A percentile compares a stretch with the other conserved stretches of the same genome.
phyloP scores from a whole-genome alignment of 2,329 filamentous ascomycete genomes.

The Penicillium sp. region DNA sequence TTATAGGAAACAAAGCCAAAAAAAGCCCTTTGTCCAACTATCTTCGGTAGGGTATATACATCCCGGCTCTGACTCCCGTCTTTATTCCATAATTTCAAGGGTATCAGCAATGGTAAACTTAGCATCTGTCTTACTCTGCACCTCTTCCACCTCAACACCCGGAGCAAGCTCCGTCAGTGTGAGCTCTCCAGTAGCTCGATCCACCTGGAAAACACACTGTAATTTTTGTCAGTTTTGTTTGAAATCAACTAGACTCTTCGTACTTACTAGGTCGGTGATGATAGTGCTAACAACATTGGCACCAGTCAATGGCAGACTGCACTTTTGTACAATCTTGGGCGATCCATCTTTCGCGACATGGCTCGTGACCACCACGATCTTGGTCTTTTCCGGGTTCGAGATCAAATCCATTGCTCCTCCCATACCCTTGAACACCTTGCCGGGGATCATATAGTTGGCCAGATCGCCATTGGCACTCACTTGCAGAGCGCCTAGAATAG shows the following conservation, averaged over 20 bases:
- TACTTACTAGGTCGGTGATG: slow-evolving; percentile 68
- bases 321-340: slow-evolving; percentile 65
- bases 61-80: too few species aligned
- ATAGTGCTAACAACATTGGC: slow-evolving; percentile 68
- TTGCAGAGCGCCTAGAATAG: slow-evolving; percentile 78
- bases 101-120: slow-evolving; percentile 63
- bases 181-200: slow-evolving; percentile 54
- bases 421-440: slow-evolving; percentile 84
- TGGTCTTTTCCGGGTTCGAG: slow-evolving; percentile 68
- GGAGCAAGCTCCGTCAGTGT: slow-evolving; percentile 67
- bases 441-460: slow-evolving; percentile 88
- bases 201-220: slow-evolving; percentile 71
- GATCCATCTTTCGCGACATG: slow-evolving; percentile 68
- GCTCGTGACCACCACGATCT: slow-evolving; percentile 70
- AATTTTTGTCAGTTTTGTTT: slow-evolving; percentile 34
- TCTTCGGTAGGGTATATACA: not conserved
- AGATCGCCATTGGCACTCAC: slow-evolving; percentile 76
- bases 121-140: slow-evolving; percentile 69
- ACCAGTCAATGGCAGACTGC: slow-evolving; percentile 65
- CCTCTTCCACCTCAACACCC: slow-evolving; percentile 66
- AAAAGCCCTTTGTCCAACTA: not conserved
- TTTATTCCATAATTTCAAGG: slow-evolving; percentile 52
- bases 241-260: not conserved
- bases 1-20: not conserved
- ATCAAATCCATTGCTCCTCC: slow-evolving; percentile 75